phyloP scores from a whole-genome alignment of 768 basidiomycete species.

The Solioccasus polychromus region DNA sequence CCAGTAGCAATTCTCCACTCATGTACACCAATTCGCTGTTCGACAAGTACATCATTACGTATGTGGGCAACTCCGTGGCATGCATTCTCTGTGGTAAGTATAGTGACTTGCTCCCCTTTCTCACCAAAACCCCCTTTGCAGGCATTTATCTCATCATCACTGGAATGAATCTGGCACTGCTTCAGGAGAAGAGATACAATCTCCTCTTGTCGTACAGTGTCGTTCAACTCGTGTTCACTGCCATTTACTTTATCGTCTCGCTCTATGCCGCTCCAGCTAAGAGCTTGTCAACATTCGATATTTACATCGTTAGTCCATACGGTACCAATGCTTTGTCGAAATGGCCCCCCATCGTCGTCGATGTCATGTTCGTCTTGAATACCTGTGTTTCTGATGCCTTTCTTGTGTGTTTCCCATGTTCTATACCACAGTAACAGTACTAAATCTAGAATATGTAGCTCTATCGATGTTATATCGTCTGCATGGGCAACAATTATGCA shows the following conservation, averaged over 20 bases:
- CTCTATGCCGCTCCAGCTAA: conserved; percentile 17
- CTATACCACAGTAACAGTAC: not conserved
- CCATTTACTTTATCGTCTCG: conserved; percentile 18
- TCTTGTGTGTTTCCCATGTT: conserved; percentile 12
- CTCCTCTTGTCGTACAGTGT: conserved; percentile 12
- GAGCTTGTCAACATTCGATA: conserved; percentile 7
- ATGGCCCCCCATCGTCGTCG: conserved; percentile 14
- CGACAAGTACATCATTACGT: conserved; percentile 19
- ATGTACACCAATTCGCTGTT: conserved; percentile 10
- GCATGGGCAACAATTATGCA: conserved; percentile 3
- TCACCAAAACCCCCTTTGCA: not conserved
- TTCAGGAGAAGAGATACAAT: conserved; percentile 14
- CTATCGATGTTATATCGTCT: conserved; percentile 24
- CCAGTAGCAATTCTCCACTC: conserved; percentile 6
- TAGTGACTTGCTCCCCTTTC: not conserved
- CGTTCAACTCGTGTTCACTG: conserved; percentile 18
- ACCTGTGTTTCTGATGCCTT: conserved; percentile 23
- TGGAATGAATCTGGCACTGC: conserved; percentile 11
- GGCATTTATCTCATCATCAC: conserved; percentile 16
- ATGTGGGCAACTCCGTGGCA: conserved; percentile 20
- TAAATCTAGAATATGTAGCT: conserved; percentile 9
- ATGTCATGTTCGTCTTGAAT: conserved; percentile 16
- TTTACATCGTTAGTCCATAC: not conserved
- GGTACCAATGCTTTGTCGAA: conserved; percentile 12
- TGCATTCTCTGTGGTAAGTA: conserved; percentile 18